Evolutionary conservation across 768 basidiomycete genomes (phyloP).

Genomic region (Lentinula edodes): DNA sequence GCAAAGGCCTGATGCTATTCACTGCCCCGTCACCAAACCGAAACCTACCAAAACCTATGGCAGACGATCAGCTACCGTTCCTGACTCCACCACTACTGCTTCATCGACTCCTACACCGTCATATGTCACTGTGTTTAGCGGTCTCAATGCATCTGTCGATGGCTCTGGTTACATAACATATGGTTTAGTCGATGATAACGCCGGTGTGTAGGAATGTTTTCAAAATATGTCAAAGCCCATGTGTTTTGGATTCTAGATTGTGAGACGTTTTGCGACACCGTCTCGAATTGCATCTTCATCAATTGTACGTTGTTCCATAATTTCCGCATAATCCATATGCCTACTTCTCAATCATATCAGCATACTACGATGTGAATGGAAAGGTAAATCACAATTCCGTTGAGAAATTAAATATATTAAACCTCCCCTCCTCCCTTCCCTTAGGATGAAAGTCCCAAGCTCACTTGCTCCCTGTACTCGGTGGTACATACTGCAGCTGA

Average conservation of each 20-base stretch:
- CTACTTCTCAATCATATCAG: no score
- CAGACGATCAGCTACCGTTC: not conserved
- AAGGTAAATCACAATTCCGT: no score
- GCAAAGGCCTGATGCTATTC: constrained; percentile 19
- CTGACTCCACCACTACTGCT: constrained; percentile 12
- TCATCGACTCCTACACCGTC: constrained; percentile 15
- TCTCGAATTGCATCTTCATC: constrained; percentile 25
- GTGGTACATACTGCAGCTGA: constrained; percentile 28
- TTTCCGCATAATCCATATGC: no score
- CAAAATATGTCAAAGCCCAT: no score
- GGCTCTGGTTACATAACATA: no score
- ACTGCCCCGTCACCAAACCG: constrained; percentile 13
- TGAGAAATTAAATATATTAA: no score
- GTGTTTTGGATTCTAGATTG: no score
- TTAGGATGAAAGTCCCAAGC: constrained; percentile 26
- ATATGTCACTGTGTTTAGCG: constrained; percentile 21
- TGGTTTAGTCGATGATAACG: no score
- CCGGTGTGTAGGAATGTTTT: no score
- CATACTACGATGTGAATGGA: constrained; percentile 31
- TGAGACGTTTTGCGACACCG: constrained; percentile 24
- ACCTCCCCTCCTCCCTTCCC: no score
- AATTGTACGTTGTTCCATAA: constrained; percentile 23
- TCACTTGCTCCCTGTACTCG: constrained; percentile 30
- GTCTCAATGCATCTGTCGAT: constrained; percentile 25
- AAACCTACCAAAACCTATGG: not conserved